Conservation (phyloP, 345 rosid species). For the Turritis glabra region DNA sequence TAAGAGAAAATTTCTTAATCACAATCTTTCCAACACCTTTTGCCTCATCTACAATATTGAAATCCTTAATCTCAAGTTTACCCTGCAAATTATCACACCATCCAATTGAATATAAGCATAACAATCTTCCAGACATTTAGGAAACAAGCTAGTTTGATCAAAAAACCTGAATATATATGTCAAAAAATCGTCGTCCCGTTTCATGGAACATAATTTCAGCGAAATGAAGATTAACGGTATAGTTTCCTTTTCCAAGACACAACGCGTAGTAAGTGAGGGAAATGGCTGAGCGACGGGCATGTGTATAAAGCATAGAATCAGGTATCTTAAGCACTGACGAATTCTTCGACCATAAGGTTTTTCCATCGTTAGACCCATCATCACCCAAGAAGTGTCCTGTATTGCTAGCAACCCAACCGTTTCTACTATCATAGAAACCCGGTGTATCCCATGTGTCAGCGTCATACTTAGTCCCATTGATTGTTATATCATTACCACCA, state of each 20-base stretch:
- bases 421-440: conserved; percentile 10
- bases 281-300: conserved; percentile 54
- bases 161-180: conserved; percentile 67
- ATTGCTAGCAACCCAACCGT: conserved; percentile 66
- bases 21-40: conserved; percentile 48
- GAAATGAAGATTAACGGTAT: conserved; percentile 68
- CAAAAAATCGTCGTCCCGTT: conserved; percentile 58
- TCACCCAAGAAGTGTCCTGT: conserved; percentile 67
- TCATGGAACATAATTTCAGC: conserved; percentile 62
- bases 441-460: conserved; percentile 48
- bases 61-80: conserved; percentile 49
- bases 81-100: conserved; percentile 43
- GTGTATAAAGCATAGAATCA: conserved; percentile 41
- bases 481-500: conserved; percentile 48
- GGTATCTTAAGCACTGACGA: conserved; percentile 23
- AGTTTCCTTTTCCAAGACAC: conserved; percentile 52
- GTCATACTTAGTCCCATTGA: conserved; percentile 43
- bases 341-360: conserved; percentile 34
- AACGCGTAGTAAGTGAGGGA: conserved; percentile 64
- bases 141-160: not conserved
- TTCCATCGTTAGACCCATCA: conserved; percentile 29
- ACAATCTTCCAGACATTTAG: not conserved
- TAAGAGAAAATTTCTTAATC: conserved; percentile 24
- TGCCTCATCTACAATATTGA: conserved; percentile 52
- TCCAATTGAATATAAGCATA: not conserved